Evolutionary conservation across 192 early-diverging fungal species (phyloP), one percentile per base, ranked within the genome.

Genomic region (Coemansia aciculifera): DNA sequence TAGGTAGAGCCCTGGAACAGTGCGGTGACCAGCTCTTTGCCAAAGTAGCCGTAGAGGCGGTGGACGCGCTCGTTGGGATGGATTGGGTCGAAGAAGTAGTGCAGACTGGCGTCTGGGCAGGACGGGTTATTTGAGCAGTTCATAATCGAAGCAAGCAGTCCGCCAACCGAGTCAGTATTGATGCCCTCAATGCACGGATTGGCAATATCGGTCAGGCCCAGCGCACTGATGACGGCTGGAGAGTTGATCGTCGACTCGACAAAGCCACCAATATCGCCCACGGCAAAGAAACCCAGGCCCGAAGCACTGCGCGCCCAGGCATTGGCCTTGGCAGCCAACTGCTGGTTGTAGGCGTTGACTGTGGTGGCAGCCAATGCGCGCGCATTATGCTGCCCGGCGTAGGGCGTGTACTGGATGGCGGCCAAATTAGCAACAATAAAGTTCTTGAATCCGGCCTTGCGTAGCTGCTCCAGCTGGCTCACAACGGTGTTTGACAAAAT

Each of bases 11-110:
- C 78, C 27, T 64, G 42, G 34, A 67, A 27, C 17, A 63, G 5
- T 1, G 78, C 69, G 23, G 31, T 38, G n/a, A 81, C 27, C 36
- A 75, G 17, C 46, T 75, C 69, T 29, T 68, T 75, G 48, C 73
- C 57, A 44, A 57, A 72, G 62, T 80, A 80, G 5, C 79, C 79
- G 56, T 73, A 82, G 34, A 82, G 49, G 24, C 75, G 67, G 68
- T 82, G 79, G 46, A 82, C 57, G 3, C 75, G 67, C 62, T 76
- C 75, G n/a, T 67, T 68, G 1, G 79, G 79, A 21, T 82, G 79
- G n/a, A 82, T 72, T 59, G 73, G 66, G 62, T 82, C 79, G 17
- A 77, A 77, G 54, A 77, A 82, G 62, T 77, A 82, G 74, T 74
- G 67, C 31, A 60, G 61, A 64, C 75, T 77, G 29, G 74, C 68